A percentile compares a stretch with the other conserved stretches of the same genome.
These are phyloP conservation scores for Aspergillus puulaauensis DNA, from an alignment of 2,329 filamentous ascomycete genomes.

Conservation along the genomic window DNA sequence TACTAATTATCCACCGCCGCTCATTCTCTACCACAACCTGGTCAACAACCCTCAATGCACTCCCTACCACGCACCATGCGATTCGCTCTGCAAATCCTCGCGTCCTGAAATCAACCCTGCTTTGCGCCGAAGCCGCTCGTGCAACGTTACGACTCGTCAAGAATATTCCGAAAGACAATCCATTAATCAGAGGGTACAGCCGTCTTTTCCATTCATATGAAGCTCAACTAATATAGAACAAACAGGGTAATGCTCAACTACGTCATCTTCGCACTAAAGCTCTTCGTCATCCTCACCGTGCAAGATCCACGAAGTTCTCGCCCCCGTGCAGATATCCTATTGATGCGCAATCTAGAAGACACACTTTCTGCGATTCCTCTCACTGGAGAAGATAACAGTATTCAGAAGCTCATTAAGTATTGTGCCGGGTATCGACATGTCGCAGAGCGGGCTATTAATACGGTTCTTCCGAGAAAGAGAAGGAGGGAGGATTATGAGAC, in stretches of 20 bases:
- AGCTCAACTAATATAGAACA: background rate
- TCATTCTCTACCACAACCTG: no score
- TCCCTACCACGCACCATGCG: background rate
- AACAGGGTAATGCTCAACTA: background rate
- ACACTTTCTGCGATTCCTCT: background rate
- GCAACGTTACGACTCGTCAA: background rate
- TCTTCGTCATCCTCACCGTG: background rate
- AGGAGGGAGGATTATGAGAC: no score
- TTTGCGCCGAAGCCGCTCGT: background rate
- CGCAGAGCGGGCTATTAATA: no score
- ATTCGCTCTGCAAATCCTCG: background rate
- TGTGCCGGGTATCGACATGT: no score
- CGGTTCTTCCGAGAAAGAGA: no score
- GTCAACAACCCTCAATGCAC: no score
- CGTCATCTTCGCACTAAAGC: background rate
- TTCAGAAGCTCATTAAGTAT: no score
- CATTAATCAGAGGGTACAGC: background rate
- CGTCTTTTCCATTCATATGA: no score
- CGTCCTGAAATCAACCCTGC: background rate
- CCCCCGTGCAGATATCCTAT: background rate
- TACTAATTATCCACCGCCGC: background rate
- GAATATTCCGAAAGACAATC: background rate
- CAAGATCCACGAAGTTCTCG: background rate
- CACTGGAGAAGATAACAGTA: no score
- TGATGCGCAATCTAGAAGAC: background rate